phyloP scores from a whole-genome alignment of 2,329 filamentous ascomycete species.

The Aspergillus viridinutans region DNA sequence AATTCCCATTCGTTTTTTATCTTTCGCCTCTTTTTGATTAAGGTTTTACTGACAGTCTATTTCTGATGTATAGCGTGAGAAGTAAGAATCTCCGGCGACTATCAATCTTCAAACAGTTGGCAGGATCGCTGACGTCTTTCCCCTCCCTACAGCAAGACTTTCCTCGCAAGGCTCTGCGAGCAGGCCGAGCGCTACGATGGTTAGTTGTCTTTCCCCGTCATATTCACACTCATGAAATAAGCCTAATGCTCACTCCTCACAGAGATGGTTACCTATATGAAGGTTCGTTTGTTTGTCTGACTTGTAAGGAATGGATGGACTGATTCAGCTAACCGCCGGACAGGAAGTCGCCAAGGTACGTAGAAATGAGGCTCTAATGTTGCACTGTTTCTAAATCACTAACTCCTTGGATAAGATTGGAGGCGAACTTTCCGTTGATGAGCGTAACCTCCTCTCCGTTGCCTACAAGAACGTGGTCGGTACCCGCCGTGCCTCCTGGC shows the following conservation, averaged over 20 bases:
- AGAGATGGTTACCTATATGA: conserved; percentile 99
- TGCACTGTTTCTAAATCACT: conserved; percentile 9
- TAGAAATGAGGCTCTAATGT: conserved; percentile 7
- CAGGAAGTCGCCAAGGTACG: conserved; percentile 90
- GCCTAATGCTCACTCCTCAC: conserved; percentile 25
- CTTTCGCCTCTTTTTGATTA: background rate
- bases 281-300: conserved; percentile 52
- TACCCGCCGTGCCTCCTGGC: conserved; percentile 96
- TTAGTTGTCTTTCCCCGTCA: conserved; percentile 37
- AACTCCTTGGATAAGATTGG: conserved; percentile 48
- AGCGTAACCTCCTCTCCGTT: conserved; percentile 90
- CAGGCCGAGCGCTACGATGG: conserved; percentile 99
- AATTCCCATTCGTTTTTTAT: conserved; percentile 19
- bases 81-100: conserved; percentile 48
- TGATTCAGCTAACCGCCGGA: conserved; percentile 20
- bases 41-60: conserved; percentile 26
- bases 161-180: conserved; percentile 99
- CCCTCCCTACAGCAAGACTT: conserved; percentile 76
- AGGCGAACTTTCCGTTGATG: conserved; percentile 65
- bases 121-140: conserved; percentile 34
- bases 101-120: conserved; percentile 13
- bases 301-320: conserved; percentile 4
- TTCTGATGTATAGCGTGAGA: conserved; percentile 58
- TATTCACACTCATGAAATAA: conserved; percentile 9
- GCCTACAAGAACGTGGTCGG: conserved; percentile 99